Evolutionary conservation across 176 grass and related monocot species (phyloP), one percentile per base, ranked within the genome.

Genomic region (Typha latifolia): DNA sequence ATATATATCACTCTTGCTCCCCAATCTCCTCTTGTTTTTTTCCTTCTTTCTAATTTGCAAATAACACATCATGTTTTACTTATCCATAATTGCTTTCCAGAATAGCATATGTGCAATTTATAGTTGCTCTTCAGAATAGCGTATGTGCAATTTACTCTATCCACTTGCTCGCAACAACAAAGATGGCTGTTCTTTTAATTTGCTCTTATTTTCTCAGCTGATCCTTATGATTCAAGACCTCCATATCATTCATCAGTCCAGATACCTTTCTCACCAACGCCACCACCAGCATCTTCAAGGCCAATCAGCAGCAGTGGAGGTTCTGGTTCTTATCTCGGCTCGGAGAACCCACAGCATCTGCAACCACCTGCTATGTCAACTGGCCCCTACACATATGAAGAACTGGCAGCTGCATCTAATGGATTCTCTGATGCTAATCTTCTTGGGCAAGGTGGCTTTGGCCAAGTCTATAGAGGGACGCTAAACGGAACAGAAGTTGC

Each of bases 361-460:
- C 70, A 66, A 2, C 48, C 48, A 37, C 72, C 55, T 63, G 50
- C n/a, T 2, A 29, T 90, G 1, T 32, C 71, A 12, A 78, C 79
- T 8, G 82, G 84, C 24, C 27, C 81, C 47, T 85, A 80, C 69
- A 67, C 37, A 34, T 96, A 90, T 63, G 91, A 85, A 70, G 87
- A 96, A 77, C 77, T 96, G 56, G 69, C 66, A 18, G 69, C 61
- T n/a, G 81, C 84, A 49, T 59, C 91, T 8, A 80, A 69, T 43
- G 79, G 91, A 72, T 96, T 96, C 74, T 73, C 87, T 47, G 87
- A 96, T 0, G 74, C 73, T 3, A 96, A 96, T 76, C 76, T 96
- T 66, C 82, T 96, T 1, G 91, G 91, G 4, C 61, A 87, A 81
- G 91, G 91, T 13, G 91, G 91, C 23, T 96, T 96, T 59, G 91